Evolutionary conservation across 257 asterid species (phyloP).

Genomic region (Sherardia arvensis): DNA sequence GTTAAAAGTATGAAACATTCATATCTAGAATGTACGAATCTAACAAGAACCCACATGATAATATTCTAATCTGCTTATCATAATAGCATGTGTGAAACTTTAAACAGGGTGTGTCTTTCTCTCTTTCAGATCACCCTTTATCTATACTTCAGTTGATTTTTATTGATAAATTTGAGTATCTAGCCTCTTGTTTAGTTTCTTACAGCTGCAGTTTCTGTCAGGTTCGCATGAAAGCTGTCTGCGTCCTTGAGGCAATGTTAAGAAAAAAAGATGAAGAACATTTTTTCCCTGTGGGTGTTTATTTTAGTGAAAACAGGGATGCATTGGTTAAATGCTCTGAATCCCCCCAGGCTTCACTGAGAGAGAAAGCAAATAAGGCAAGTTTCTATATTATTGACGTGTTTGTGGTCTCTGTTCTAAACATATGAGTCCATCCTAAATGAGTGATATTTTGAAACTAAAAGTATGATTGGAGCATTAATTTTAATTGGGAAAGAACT

Average conservation of each 20-base stretch:
- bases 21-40: too few relatives aligned
- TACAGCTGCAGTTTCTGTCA: slow-evolving; percentile 24
- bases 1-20: too few relatives aligned
- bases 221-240: slow-evolving; percentile 92
- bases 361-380: slow-evolving; percentile 95
- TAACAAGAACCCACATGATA: neutral
- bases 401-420: neutral
- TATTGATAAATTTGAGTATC: neutral
- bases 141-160: neutral
- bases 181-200: slow-evolving; percentile 10
- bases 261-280: slow-evolving; percentile 67
- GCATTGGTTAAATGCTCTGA: slow-evolving; percentile 71
- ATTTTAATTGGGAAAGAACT: neutral
- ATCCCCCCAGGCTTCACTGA: slow-evolving; percentile 94
- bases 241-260: slow-evolving; percentile 84
- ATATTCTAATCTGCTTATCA: neutral
- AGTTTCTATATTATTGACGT: slow-evolving; percentile 1
- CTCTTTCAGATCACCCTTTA: neutral
- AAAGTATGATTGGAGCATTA: neutral
- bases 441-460: neutral
- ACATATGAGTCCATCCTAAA: neutral
- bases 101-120: neutral
- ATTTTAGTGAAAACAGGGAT: slow-evolving; percentile 62
- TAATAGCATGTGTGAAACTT: too few relatives aligned
- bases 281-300: slow-evolving; percentile 47